Evolutionary conservation across 352 stramenopile species (phyloP).

Genomic region (Phytophthora lateralis): DNA sequence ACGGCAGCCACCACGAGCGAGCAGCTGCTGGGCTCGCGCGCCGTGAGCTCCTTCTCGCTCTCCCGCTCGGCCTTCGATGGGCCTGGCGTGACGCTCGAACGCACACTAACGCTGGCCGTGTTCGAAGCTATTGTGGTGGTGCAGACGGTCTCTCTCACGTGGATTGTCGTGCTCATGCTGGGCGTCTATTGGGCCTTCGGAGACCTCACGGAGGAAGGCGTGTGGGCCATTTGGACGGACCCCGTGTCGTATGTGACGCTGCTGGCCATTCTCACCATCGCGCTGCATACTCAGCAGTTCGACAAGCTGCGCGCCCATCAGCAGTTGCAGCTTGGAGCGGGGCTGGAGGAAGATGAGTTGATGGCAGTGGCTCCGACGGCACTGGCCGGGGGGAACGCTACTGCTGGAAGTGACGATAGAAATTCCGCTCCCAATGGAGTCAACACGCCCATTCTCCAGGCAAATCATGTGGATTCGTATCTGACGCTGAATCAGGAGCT

Average conservation of each 20-base stretch:
- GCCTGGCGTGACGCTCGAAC: slow-evolving; percentile 46
- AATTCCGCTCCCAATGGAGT: slow-evolving; percentile 16
- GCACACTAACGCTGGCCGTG: slow-evolving; percentile 54
- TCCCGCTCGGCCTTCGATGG: slow-evolving; percentile 51
- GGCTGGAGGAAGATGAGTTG: slow-evolving; percentile 54
- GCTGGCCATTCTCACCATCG: slow-evolving; percentile 48
- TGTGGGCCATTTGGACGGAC: slow-evolving; percentile 41
- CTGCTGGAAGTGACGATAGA: slow-evolving; percentile 3
- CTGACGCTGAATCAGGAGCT: slow-evolving; percentile 50
- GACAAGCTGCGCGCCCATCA: slow-evolving; percentile 66
- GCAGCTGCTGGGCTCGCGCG: slow-evolving; percentile 22
- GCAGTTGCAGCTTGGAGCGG: slow-evolving; percentile 64
- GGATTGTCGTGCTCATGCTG: slow-evolving; percentile 52
- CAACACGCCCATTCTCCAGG: slow-evolving; percentile 43
- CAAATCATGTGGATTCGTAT: slow-evolving; percentile 46
- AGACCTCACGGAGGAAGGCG: slow-evolving; percentile 45
- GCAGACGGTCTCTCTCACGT: slow-evolving; percentile 56
- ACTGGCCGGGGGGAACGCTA: slow-evolving; percentile 8
- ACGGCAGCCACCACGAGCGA: slow-evolving; percentile 12
- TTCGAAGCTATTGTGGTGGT: slow-evolving; percentile 74
- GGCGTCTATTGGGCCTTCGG: slow-evolving; percentile 52
- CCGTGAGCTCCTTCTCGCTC: slow-evolving; percentile 59
- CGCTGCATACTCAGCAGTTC: slow-evolving; percentile 69
- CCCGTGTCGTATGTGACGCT: slow-evolving; percentile 30
- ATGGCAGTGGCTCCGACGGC: slow-evolving; percentile 32